Conservation (phyloP, 192 early-diverging fungal species). For the Polychytrium aggregatum region DNA sequence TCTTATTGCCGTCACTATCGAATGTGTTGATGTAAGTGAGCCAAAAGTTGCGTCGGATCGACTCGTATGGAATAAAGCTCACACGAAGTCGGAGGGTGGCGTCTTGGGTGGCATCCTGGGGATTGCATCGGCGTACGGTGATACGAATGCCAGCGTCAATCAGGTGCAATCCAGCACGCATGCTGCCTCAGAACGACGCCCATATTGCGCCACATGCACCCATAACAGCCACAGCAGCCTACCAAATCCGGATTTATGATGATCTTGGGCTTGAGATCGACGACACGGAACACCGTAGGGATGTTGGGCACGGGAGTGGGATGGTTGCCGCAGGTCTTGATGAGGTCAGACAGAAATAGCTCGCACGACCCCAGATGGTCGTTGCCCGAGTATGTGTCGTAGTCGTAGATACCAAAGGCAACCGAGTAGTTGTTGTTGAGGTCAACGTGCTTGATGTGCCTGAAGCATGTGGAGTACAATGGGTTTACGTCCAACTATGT, state of each 20-base stretch:
- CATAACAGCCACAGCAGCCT: too few relatives aligned
- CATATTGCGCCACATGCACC: too few relatives aligned
- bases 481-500: too few relatives aligned
- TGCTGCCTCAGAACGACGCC: too few relatives aligned
- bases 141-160: too few relatives aligned
- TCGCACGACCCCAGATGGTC: conserved; percentile 44
- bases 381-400: conserved; percentile 59
- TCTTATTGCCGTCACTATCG: conserved; percentile 46
- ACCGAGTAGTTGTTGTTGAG: conserved; percentile 23
- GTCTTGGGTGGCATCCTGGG: conserved; percentile 22
- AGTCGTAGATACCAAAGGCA: conserved; percentile 52
- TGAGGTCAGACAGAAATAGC: conserved; percentile 37
- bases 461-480: too few relatives aligned
- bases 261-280: too few relatives aligned
- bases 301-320: conserved; percentile 5
- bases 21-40: conserved; percentile 46
- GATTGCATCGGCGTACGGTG: too few relatives aligned
- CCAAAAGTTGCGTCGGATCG: conserved; percentile 62
- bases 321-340: conserved; percentile 31
- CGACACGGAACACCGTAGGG: conserved; percentile 9
- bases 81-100: conserved; percentile 39
- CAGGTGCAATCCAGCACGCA: too few relatives aligned
- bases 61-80: conserved; percentile 56
- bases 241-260: too few relatives aligned
- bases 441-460: conserved; percentile 21